Evolutionary conservation across 768 basidiomycete species (phyloP).

Genomic region (Pluteus cervinus): DNA sequence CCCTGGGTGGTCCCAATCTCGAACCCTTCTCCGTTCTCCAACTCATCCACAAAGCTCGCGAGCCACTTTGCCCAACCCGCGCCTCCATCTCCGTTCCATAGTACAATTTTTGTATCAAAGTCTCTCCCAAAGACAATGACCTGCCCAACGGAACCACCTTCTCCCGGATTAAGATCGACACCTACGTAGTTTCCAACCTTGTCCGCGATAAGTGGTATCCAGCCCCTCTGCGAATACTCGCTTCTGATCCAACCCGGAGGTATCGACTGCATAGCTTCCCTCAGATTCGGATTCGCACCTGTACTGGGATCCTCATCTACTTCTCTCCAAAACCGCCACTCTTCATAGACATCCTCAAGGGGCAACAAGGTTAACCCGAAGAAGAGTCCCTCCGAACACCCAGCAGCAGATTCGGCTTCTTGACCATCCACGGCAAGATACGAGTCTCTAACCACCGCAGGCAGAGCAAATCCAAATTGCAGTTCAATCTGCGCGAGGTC

Average conservation of each 20-base stretch:
- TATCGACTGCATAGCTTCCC: slow-evolving; percentile 79
- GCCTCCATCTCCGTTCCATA: slow-evolving; percentile 87
- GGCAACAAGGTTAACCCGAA: slow-evolving; percentile 93
- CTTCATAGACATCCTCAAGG: slow-evolving; percentile 87
- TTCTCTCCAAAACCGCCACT: slow-evolving; percentile 96
- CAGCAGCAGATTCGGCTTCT: slow-evolving; percentile 83
- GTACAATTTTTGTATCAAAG: slow-evolving; percentile 95
- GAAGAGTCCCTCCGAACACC: slow-evolving; percentile 87
- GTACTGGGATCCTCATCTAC: slow-evolving; percentile 86
- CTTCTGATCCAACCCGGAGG: slow-evolving; percentile 85
- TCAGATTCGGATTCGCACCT: slow-evolving; percentile 70
- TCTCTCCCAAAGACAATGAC: slow-evolving; percentile 99
- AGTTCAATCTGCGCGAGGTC: slow-evolving; percentile 80
- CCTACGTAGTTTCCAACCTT: slow-evolving; percentile 96
- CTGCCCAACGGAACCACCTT: slow-evolving; percentile 74
- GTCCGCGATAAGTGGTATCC: slow-evolving; percentile 94
- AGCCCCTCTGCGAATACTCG: slow-evolving; percentile 90
- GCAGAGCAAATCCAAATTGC: slow-evolving; percentile 80
- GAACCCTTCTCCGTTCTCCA: slow-evolving; percentile 86
- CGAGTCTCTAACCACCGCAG: slow-evolving; percentile 84
- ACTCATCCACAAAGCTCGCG: slow-evolving; percentile 82
- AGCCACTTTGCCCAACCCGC: slow-evolving; percentile 96
- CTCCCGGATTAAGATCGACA: slow-evolving; percentile 85
- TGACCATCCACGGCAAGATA: slow-evolving; percentile 89
- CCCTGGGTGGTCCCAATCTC: slow-evolving; percentile 63